Evolutionary conservation across 2,329 filamentous ascomycete genomes (phyloP).

Genomic region (Penicillium nordicum): DNA sequence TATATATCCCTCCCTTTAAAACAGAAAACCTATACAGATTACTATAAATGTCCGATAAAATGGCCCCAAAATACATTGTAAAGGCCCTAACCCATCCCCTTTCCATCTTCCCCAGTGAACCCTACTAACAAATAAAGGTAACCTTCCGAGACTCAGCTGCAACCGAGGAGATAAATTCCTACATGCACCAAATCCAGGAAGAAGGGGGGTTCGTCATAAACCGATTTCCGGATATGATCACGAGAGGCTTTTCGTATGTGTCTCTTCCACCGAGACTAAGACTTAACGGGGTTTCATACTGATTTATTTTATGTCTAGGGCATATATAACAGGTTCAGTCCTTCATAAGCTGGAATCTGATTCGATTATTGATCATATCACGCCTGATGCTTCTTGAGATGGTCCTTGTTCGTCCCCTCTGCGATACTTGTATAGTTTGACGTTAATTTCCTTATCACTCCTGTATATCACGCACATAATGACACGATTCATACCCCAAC

Average conservation of each 20-base stretch:
- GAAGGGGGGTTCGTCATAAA: neutral
- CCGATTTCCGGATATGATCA: conserved; percentile 4
- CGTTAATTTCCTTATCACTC: neutral
- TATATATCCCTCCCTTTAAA: no score
- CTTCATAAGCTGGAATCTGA: neutral
- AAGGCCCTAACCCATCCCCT: neutral
- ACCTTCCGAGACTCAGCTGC: conserved; percentile 5
- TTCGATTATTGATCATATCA: neutral
- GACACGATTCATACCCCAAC: neutral
- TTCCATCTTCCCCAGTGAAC: neutral
- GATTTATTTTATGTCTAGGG: neutral
- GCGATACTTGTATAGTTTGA: neutral
- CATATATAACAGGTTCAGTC: neutral
- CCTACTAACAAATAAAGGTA: neutral
- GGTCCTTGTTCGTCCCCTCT: no score
- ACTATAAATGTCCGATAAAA: neutral
- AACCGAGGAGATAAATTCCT: conserved; percentile 4
- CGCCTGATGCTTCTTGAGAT: neutral
- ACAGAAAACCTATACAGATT: no score
- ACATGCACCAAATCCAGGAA: neutral
- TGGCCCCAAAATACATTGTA: neutral
- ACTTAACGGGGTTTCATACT: neutral
- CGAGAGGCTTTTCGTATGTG: conserved; percentile 3
- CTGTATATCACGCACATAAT: neutral
- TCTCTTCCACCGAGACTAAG: no score